phyloP scores from a whole-genome alignment of 2,329 filamentous ascomycete species.

The Aspergillus terreus region DNA sequence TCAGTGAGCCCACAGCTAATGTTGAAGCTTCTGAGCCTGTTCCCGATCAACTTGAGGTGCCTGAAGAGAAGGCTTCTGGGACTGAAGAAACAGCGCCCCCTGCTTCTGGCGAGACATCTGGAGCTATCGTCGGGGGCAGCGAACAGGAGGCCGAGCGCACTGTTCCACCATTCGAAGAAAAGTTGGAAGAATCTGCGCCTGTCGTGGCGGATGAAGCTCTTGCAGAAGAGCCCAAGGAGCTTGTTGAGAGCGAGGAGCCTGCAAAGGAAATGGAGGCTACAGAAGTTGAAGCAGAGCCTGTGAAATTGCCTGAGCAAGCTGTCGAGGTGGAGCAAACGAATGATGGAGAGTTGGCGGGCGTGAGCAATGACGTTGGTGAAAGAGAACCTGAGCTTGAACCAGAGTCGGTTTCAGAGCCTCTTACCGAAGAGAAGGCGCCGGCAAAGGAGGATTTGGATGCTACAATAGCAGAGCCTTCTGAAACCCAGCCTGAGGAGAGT shows the following conservation, averaged over 20 bases:
- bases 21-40: background rate
- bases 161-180: too few relatives aligned
- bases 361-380: background rate
- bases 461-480: background rate
- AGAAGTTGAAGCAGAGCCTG: constrained; percentile 4
- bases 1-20: background rate
- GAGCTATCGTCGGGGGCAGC: too few relatives aligned
- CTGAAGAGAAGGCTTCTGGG: background rate
- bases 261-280: background rate
- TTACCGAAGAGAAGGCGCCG: background rate
- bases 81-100: background rate
- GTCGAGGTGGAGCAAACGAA: background rate
- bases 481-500: background rate
- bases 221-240: background rate
- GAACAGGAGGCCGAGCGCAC: too few relatives aligned
- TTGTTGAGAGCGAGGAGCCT: background rate
- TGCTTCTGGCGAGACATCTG: background rate
- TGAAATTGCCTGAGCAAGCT: constrained; percentile 4
- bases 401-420: background rate
- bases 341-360: background rate
- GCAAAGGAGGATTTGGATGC: background rate
- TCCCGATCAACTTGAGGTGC: background rate
- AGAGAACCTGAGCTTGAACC: background rate
- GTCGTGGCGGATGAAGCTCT: background rate
- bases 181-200: background rate